These are phyloP conservation scores for Stemphylium vesicarium DNA, from an alignment of 2,329 filamentous ascomycete species.

Conservation along the genomic window DNA sequence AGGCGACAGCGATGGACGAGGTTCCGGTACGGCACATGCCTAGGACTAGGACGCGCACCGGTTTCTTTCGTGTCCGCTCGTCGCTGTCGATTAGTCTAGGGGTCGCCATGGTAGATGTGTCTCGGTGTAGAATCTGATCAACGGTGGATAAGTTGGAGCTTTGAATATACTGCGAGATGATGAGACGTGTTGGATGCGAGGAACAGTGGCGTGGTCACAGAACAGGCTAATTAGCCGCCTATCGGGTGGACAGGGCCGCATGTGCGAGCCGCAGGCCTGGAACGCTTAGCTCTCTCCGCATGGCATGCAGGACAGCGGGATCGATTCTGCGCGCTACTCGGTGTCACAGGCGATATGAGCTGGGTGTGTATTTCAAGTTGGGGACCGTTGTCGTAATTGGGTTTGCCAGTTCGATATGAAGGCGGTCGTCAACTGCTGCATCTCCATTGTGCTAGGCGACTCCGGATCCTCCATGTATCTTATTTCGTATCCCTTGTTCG, in stretches of 20 bases:
- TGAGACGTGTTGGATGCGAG: constrained; percentile 9
- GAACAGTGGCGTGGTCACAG: constrained; percentile 11
- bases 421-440: constrained; percentile 36
- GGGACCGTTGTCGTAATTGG: constrained; percentile 22
- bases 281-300: constrained; percentile 1
- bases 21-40: constrained; percentile 75
- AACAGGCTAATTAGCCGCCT: constrained; percentile 35
- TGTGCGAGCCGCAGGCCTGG: constrained; percentile 20
- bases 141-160: no score
- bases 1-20: constrained; percentile 53
- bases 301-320: not conserved
- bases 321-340: not conserved
- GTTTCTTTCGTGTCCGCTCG: constrained; percentile 69
- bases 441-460: constrained; percentile 34
- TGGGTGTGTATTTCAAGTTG: not conserved
- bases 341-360: not conserved
- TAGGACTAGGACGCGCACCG: constrained; percentile 75
- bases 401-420: constrained; percentile 42
- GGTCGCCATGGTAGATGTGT: constrained; percentile 11
- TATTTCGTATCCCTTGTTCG: constrained; percentile 40
- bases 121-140: not conserved
- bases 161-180: not conserved
- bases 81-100: constrained; percentile 64
- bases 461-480: constrained; percentile 39
- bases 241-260: constrained; percentile 25